phyloP scores from a whole-genome alignment of 495 filamentous ascomycete genomes.

The Talaromyces ruber region DNA sequence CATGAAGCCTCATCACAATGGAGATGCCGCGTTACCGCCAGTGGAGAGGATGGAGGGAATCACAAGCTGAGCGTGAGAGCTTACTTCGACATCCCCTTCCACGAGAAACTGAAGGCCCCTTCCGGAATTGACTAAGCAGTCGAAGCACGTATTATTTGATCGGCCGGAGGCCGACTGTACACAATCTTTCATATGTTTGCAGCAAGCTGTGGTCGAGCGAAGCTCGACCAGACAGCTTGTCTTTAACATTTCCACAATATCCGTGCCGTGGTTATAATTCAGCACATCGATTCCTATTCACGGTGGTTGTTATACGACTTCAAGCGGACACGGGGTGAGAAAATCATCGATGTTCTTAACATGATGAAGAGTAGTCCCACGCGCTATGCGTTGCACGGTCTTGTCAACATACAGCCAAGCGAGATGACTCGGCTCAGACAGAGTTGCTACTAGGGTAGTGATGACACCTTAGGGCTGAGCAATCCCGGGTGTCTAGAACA shows the following conservation, averaged over 20 bases:
- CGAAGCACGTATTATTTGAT: too few species aligned
- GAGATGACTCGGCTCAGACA: not conserved
- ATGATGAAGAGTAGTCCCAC: not conserved
- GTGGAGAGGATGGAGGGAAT: conserved; percentile 1
- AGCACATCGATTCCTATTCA: not conserved
- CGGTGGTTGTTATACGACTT: not conserved
- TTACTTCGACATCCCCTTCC: not conserved
- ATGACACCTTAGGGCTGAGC: not conserved
- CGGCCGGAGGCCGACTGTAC: too few species aligned
- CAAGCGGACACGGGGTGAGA: not conserved
- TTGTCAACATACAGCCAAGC: not conserved
- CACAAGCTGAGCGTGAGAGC: not conserved
- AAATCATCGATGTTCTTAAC: not conserved
- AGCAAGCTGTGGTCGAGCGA: too few species aligned
- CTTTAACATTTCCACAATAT: not conserved
- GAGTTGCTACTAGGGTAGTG: not conserved
- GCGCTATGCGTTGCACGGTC: not conserved
- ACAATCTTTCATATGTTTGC: too few species aligned
- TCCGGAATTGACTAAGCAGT: too few species aligned
- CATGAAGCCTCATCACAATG: not conserved
- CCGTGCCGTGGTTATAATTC: not conserved
- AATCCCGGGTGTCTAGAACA: not conserved
- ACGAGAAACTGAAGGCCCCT: too few species aligned
- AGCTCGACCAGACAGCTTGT: too few species aligned
- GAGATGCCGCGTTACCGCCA: not conserved